Conservation (phyloP, 2,329 filamentous ascomycete species). For the Elsinoe fawcettii region DNA sequence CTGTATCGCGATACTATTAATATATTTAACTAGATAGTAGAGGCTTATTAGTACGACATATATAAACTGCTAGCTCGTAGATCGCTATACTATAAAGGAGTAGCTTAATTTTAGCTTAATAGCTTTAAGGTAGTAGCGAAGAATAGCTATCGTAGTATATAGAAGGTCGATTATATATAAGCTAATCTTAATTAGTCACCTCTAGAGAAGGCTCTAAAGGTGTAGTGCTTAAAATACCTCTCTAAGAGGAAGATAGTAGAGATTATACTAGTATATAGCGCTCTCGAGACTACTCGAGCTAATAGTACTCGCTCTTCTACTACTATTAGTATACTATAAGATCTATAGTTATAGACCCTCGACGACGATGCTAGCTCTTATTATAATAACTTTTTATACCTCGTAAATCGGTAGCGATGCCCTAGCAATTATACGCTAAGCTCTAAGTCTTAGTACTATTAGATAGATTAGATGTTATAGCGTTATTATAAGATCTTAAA, state of each 20-base stretch:
- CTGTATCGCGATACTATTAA: neutral
- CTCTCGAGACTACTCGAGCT: neutral
- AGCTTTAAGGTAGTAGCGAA: neutral
- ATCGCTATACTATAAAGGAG: neutral
- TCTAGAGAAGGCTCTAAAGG: neutral
- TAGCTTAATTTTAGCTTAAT: neutral
- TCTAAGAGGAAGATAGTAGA: neutral
- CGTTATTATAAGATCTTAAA: neutral
- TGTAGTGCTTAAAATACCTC: neutral
- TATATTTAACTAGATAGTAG: neutral
- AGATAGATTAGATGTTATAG: neutral
- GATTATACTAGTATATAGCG: neutral
- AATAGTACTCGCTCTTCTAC: neutral
- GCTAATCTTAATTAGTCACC: neutral
- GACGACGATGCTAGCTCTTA: neutral
- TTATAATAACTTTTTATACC: neutral
- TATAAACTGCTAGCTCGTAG: neutral
- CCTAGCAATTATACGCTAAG: neutral
- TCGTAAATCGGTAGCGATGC: neutral
- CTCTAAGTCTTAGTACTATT: neutral
- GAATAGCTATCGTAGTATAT: neutral
- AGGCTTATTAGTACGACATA: too few species aligned
- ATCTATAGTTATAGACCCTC: neutral
- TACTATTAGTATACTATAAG: neutral
- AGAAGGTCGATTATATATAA: neutral